Evolutionary conservation across 2,329 filamentous ascomycete species (phyloP), one percentile per base, ranked within the genome.

Genomic region (Fusarium austroafricanum): DNA sequence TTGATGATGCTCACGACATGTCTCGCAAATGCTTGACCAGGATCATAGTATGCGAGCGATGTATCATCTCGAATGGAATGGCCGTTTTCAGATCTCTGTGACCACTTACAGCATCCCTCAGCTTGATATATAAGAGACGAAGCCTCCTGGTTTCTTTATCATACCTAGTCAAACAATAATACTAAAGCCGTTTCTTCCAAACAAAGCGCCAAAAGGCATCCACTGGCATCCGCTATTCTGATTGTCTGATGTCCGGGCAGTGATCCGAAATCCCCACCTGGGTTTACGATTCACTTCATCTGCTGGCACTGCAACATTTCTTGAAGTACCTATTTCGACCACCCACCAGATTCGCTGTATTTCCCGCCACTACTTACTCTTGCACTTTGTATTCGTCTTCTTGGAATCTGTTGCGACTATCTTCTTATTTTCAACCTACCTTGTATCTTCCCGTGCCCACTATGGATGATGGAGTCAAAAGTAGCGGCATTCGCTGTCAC

Each of bases 381-480:
- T 33, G 14, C 31, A 15, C 12, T 17, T 10, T 10, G n/a, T 52
- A 23, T 12, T 10, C 6, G 17, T 21, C 31, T 37, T 23, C 14
- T 28, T 42, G 35, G 12, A 21, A 40, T 20, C 20, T 33, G 5
- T n/a, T 39, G 11, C 5, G n/a, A 47, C 10, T 10, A 42, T 38
- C n/a, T 28, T 17, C 31, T 10, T 35, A 35, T 29, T 18, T 11
- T 20, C 23, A 37, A 11, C 47, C 31, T 53, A 23, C 21, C 21
- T 23, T 23, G 18, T 21, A 44, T 15, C 3, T 28, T 23, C 20
- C 18, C 8, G 17, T 8, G 42, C 28, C 29, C 12, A 14, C 11
- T 15, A 44, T 37, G 42, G 40, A 67, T 26, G 52, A 49, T 28
- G 31, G 38, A 17, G 29, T 29, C 9, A 59, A 67, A 14, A 26